Evolutionary conservation across 129 eudicot genomes (phyloP), one percentile per base, ranked within the genome.

Genomic region (Flaveria bidentis): DNA sequence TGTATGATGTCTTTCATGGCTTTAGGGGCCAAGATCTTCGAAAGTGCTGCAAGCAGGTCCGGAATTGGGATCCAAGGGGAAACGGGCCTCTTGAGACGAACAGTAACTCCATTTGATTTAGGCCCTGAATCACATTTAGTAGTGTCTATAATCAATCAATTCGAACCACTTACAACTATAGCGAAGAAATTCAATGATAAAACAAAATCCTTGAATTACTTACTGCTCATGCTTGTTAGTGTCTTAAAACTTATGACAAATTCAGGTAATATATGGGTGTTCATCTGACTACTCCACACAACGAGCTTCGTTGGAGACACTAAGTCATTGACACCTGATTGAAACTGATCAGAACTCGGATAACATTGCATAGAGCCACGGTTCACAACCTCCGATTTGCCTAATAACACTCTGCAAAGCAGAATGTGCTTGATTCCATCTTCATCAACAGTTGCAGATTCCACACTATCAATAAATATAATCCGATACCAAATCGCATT

Each of bases 51-150:
- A 16, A 92, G 88, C 20, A 92, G 84, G 36, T 81, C 58, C 7
- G 92, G 81, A 66, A 92, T 87, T 0, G 98, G 90, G 84, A 92
- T 86, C 98, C 96, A 86, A 11, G 89, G 90, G 47, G 98, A 90
- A 45, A 77, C 82, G 0, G 96, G 94, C 65, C 67, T 78, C 81
- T 26, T 69, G 7, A 58, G 14, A 14, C 77, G 78, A 73, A 23
- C 66, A 9, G 26, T 14, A 58, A 41, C 68, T 26, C 74, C 64
- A 58, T 53, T 61, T 55, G 25, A 53, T 50, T 76, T 75, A 58
- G 50, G 25, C 28, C 83, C 85, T 85, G 73, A 15, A 85, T 41
- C 62, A 28, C 15, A 36, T 25, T n/a, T 28, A 77, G 22, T 67
- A 45, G 13, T 18, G 39, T 9, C 11, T 5, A 57, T 61, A 61